Conservation (phyloP, 2,329 filamentous ascomycete genomes). For the Nemania diffusa region DNA sequence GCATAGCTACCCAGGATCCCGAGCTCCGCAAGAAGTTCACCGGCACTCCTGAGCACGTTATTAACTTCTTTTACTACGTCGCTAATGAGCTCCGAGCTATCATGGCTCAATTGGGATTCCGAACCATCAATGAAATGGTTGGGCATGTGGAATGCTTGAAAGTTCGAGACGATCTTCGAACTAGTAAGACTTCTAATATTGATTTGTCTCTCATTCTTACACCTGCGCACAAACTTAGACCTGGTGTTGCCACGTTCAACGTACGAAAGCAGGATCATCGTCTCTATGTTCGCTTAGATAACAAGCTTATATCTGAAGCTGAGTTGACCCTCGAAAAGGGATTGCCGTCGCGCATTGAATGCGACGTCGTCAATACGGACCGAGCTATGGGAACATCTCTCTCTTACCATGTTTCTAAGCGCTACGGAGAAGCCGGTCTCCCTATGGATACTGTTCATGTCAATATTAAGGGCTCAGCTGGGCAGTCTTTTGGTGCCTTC, state of each 20-base stretch:
- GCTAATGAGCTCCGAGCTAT: slow-evolving; percentile 96
- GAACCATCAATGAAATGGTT: slow-evolving; percentile 98
- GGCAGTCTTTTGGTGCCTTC: slow-evolving; percentile 96
- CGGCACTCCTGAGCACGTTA: slow-evolving; percentile 93
- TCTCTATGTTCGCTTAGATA: slow-evolving; percentile 91
- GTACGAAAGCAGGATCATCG: slow-evolving; percentile 97
- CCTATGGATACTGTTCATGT: slow-evolving; percentile 94
- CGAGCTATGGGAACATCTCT: slow-evolving; percentile 92
- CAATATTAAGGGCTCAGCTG: slow-evolving; percentile 95
- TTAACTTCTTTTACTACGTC: slow-evolving; percentile 99
- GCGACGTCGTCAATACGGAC: slow-evolving; percentile 96
- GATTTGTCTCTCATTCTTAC: slow-evolving; percentile 93
- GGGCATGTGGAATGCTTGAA: slow-evolving; percentile 87
- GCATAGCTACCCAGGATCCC: slow-evolving; percentile 96
- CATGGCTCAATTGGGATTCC: slow-evolving; percentile 95
- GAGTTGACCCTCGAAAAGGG: slow-evolving; percentile 96
- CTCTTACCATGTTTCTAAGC: slow-evolving; percentile 94
- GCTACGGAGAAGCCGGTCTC: slow-evolving; percentile 87
- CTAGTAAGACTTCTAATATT: slow-evolving; percentile 89
- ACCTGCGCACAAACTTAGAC: slow-evolving; percentile 93
- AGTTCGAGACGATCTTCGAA: slow-evolving; percentile 88
- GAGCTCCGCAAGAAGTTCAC: slow-evolving; percentile 92
- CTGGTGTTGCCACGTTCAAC: slow-evolving; percentile 95
- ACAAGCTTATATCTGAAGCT: slow-evolving; percentile 95
- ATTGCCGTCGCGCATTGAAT: slow-evolving; percentile 90